Percentiles rank a stretch among this genome's conserved stretches.
Evolutionary conservation across 179 eudicot species (phyloP).

Genomic region (Sideroxylon spinosum): DNA sequence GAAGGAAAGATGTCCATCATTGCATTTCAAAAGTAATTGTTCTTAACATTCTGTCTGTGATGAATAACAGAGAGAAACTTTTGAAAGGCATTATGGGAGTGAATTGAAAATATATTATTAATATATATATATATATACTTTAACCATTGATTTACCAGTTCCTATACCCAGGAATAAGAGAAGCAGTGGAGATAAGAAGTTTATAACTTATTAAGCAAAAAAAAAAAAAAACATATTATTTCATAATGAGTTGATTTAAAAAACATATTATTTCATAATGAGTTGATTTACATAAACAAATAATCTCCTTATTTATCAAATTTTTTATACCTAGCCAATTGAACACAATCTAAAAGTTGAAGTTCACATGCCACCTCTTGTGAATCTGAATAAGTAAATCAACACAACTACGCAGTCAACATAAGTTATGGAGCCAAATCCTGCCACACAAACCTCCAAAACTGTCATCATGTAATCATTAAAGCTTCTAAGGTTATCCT

Average conservation of each 20-base stretch:
- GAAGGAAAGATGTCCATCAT: not conserved
- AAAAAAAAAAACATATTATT: not conserved
- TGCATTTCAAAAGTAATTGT: not conserved
- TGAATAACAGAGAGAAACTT: not conserved
- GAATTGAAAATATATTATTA: not conserved
- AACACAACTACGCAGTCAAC: not conserved
- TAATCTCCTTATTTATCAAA: not conserved
- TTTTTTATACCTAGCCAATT: not conserved
- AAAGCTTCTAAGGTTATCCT: slow-evolving; percentile 85
- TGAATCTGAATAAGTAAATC: not conserved
- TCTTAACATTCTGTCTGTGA: not conserved
- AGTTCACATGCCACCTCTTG: not conserved
- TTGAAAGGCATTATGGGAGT: not conserved
- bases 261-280: not conserved
- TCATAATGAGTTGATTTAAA: not conserved
- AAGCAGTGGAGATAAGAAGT: not conserved
- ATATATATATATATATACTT: not conserved
- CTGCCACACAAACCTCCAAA: slow-evolving; percentile 65
- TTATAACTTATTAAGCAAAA: not conserved
- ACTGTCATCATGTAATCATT: slow-evolving; percentile 89
- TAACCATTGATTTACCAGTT: not conserved
- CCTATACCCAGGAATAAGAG: not conserved
- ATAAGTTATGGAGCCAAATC: slow-evolving; percentile 7
- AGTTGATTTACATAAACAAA: slow-evolving; percentile 10
- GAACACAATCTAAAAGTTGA: not conserved